phyloP scores from a whole-genome alignment of 2,329 filamentous ascomycete species.

The Colletotrichum sp. region DNA sequence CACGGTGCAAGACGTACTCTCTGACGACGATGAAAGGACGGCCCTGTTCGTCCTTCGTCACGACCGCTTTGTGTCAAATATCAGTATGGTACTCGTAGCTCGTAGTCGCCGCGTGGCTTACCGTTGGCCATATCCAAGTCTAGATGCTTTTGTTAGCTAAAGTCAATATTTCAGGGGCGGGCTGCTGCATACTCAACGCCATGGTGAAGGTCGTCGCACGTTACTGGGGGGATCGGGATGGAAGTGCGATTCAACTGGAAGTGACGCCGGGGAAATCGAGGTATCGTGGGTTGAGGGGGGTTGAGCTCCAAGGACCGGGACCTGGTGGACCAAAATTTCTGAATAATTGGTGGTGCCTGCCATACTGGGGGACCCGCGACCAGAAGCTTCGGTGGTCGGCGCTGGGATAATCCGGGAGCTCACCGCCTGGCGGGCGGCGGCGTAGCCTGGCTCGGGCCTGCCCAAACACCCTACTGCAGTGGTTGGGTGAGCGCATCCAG shows the following conservation, averaged over 20 bases:
- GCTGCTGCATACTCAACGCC: constrained; percentile 28
- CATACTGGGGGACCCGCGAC: constrained; percentile 6
- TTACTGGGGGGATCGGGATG: not conserved
- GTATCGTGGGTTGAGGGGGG: constrained; percentile 21
- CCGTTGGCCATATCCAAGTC: constrained; percentile 86
- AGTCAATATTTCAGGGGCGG: not conserved
- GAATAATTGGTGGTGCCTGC: constrained; percentile 25
- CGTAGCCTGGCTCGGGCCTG: not conserved
- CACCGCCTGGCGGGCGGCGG: constrained; percentile 9
- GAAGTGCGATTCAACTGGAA: constrained; percentile 16
- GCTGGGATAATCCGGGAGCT: constrained; percentile 17
- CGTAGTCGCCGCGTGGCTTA: constrained; percentile 46
- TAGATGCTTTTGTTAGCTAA: constrained; percentile 47
- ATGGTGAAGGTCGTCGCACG: constrained; percentile 22
- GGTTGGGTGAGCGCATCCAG: not conserved
- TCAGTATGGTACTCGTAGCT: constrained; percentile 21
- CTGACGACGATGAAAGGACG: constrained; percentile 97
- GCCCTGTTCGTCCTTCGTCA: constrained; percentile 97
- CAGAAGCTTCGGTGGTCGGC: constrained; percentile 21
- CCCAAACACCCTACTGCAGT: not conserved
- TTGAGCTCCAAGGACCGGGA: constrained; percentile 21
- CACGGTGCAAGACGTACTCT: constrained; percentile 70
- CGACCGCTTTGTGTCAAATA: constrained; percentile 52
- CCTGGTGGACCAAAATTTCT: constrained; percentile 27
- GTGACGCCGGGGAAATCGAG: constrained; percentile 4